Evolutionary conservation across 2,329 filamentous ascomycete species (phyloP).

Genomic region (Fusarium neocosmosporiellum): DNA sequence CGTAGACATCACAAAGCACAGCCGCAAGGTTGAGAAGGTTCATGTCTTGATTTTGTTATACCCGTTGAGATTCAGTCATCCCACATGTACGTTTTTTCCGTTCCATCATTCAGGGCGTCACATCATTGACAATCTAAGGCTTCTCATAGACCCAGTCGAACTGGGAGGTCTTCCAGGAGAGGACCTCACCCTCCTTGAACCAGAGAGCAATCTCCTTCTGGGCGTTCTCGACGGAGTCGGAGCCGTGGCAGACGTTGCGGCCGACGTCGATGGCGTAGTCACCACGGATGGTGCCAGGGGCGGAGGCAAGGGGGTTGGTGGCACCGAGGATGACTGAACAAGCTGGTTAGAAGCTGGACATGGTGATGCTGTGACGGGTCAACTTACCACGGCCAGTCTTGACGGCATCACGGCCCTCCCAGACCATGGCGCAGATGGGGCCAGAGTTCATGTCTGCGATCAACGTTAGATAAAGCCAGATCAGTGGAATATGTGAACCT

Average conservation of each 20-base stretch:
- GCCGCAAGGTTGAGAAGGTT: conserved; percentile 34
- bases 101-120: conserved; percentile 38
- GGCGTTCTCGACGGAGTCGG: conserved; percentile 97
- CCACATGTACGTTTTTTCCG: conserved; percentile 38
- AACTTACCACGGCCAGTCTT: conserved; percentile 92
- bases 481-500: conserved; percentile 51
- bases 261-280: conserved; percentile 84
- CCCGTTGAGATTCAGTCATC: conserved; percentile 38
- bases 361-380: not conserved
- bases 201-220: conserved; percentile 99
- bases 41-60: conserved; percentile 40
- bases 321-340: conserved; percentile 86
- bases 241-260: conserved; percentile 99
- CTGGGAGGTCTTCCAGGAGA: conserved; percentile 85
- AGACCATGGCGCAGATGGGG: conserved; percentile 99
- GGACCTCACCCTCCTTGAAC: conserved; percentile 91
- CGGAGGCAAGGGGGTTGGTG: conserved; percentile 96
- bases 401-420: conserved; percentile 98
- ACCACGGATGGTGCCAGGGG: conserved; percentile 98
- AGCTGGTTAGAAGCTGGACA: conserved; percentile 27
- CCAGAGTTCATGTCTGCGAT: conserved; percentile 90
- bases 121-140: conserved; percentile 55
- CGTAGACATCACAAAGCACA: conserved; percentile 31
- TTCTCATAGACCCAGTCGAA: conserved; percentile 99
- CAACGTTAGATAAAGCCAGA: conserved; percentile 16